Base-by-base conservation (phyloP, 140 eudicot genomes). In the Bidens hawaiensis region DNA sequence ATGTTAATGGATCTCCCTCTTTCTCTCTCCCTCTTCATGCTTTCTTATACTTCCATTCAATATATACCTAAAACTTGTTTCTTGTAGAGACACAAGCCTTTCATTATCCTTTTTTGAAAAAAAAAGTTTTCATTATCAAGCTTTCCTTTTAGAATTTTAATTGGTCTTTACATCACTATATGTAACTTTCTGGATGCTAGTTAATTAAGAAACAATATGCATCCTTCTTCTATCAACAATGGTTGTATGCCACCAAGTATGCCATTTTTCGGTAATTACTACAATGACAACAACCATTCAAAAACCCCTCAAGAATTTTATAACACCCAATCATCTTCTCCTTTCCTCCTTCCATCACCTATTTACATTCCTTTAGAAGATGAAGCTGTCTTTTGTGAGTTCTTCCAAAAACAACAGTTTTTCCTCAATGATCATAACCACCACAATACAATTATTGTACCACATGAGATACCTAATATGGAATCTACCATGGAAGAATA, bases 271-370 rank as follows among this genome's bases (percentile, higher is more conserved):
- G 69, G 75, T 49, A 60, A 25, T 24, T 71, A 17, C 70, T 52
- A 63, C 65, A 67, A 67, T 68, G 72, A 73, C 42, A 57, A 60
- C 25, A 22, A 63, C 47, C 33, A 22, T 21, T 26, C 62, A 17
- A 62, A 18, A 26, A 28, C 11, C 54, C 62, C 34, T 65, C 73
- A 65, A 73, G 62, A 55, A 2, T 49, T 4, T 49, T 49, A 22
- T 22, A 49, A 53, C 1, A 0, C 56, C 48, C 70, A 49, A 52
- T 55, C 73, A 57, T 63, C 62, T 31, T 47, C 70, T 34, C 48
- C 70, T 12, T 65, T 65, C 54, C 47, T 22, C 15, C 49, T 70
- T 54, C 73, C 77, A 25, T 67, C 88, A 59, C 84, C 88, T 21
- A 24, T 17, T 65, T 51, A 28, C 52, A 49, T 62, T 27, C 65